These are phyloP conservation scores for Penicillium paxilli DNA, from an alignment of 495 filamentous ascomycete genomes.

Conservation along the genomic window DNA sequence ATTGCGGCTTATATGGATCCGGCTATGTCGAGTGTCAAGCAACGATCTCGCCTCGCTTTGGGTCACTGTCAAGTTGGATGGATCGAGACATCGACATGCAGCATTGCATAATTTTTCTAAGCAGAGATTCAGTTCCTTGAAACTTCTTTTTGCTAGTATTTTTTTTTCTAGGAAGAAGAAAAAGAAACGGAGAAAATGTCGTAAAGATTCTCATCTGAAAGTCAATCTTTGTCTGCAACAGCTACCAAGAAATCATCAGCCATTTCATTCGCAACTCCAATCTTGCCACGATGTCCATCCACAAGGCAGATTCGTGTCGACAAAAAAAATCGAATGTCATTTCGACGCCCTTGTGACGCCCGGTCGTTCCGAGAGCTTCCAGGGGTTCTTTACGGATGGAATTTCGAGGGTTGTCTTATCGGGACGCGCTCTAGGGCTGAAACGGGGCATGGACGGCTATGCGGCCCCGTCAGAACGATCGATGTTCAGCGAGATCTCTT, in stretches of 20 bases:
- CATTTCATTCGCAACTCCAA: neutral
- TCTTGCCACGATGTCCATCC: neutral
- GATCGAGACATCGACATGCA: too few relatives aligned
- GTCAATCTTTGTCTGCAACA: neutral
- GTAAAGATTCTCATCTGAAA: neutral
- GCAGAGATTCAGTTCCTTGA: too few relatives aligned
- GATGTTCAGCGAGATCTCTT: constrained; percentile 4
- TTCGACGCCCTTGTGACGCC: neutral
- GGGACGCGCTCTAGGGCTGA: neutral
- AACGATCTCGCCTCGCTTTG: too few relatives aligned
- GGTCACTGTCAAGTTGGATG: too few relatives aligned
- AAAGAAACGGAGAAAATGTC: neutral
- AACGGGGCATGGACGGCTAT: neutral
- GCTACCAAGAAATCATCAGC: neutral
- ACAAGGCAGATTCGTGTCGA: neutral
- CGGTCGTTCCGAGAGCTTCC: too few relatives aligned
- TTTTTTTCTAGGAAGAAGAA: too few relatives aligned
- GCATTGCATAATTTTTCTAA: too few relatives aligned
- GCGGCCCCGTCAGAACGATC: neutral
- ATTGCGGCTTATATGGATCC: too few relatives aligned
- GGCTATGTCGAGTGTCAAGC: too few relatives aligned
- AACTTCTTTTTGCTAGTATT: too few relatives aligned
- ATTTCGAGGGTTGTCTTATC: too few relatives aligned
- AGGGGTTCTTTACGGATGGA: too few relatives aligned
- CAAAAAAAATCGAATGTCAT: neutral